phyloP scores from a whole-genome alignment of 345 rosid genomes.

The Stellera chamaejasme region DNA sequence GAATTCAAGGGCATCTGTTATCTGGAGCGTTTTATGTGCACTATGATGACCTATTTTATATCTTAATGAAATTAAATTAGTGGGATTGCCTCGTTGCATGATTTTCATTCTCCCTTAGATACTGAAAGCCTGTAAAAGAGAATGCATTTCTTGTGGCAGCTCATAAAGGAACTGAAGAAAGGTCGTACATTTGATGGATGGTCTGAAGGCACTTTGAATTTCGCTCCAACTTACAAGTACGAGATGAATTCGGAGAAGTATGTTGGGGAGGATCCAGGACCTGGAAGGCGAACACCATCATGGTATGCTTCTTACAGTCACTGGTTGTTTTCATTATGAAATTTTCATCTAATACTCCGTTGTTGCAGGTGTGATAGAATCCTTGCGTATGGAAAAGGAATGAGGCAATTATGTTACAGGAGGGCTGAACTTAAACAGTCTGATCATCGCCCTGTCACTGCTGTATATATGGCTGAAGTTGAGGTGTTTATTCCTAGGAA shows the following conservation, averaged over 20 bases:
- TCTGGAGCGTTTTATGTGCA: too few relatives aligned
- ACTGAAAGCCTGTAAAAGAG: constrained; percentile 3
- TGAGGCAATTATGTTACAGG: constrained; percentile 61
- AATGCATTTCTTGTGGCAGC: constrained; percentile 32
- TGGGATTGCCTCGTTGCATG: too few relatives aligned
- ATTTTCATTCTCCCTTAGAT: neutral
- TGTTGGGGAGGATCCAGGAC: constrained; percentile 61
- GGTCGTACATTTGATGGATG: constrained; percentile 82
- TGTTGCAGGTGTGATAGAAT: constrained; percentile 82
- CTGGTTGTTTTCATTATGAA: neutral
- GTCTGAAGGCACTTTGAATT: constrained; percentile 63
- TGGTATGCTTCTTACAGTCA: constrained; percentile 38
- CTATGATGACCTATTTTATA: too few relatives aligned
- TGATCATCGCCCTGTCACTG: constrained; percentile 95
- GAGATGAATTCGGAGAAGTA: constrained; percentile 68
- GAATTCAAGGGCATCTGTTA: too few relatives aligned
- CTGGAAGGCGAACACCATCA: constrained; percentile 78
- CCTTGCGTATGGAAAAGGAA: constrained; percentile 71
- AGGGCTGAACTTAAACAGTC: constrained; percentile 68
- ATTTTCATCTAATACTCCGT: neutral
- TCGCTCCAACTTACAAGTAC: constrained; percentile 91
- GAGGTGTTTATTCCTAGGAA: constrained; percentile 72
- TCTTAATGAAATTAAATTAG: too few relatives aligned
- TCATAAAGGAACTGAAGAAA: constrained; percentile 54
- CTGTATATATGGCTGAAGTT: constrained; percentile 70